These are phyloP conservation scores for Pichia sp. DNA, from an alignment of 1,139 yeast genomes.

Conservation along the genomic window DNA sequence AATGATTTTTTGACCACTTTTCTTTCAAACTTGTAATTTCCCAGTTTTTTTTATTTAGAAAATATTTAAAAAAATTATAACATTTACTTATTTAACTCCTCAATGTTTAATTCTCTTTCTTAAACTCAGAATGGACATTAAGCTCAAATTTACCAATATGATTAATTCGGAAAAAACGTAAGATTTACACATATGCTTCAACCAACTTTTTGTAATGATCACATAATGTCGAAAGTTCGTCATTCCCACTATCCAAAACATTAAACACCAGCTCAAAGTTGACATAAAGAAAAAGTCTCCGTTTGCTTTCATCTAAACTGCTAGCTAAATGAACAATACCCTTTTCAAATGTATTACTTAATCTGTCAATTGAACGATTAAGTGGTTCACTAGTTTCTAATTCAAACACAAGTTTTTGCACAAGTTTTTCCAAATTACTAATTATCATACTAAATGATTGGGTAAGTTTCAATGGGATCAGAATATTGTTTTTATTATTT, in stretches of 20 bases:
- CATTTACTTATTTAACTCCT: no score
- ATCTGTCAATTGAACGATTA: constrained; percentile 56
- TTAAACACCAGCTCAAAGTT: constrained; percentile 59
- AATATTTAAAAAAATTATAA: no score
- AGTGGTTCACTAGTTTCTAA: constrained; percentile 57
- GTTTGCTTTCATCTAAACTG: constrained; percentile 31
- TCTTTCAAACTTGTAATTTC: no score
- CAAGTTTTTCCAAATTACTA: constrained; percentile 63
- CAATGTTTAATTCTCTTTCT: no score
- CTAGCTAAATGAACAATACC: constrained; percentile 50
- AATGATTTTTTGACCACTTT: no score
- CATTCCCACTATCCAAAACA: constrained; percentile 33
- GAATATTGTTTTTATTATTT: constrained; percentile 26
- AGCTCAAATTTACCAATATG: no score
- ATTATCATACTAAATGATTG: constrained; percentile 73
- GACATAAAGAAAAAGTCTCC: constrained; percentile 64
- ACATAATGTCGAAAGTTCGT: constrained; percentile 3
- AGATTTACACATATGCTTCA: not conserved
- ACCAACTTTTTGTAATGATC: constrained; percentile 9
- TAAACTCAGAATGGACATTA: no score
- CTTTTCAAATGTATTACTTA: constrained; percentile 75
- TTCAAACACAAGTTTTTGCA: constrained; percentile 30
- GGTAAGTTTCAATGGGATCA: constrained; percentile 60
- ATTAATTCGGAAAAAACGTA: no score
- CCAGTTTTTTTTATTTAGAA: no score